Conservation (phyloP, 2,329 filamentous ascomycete species). For the Sclerotinia minor region DNA sequence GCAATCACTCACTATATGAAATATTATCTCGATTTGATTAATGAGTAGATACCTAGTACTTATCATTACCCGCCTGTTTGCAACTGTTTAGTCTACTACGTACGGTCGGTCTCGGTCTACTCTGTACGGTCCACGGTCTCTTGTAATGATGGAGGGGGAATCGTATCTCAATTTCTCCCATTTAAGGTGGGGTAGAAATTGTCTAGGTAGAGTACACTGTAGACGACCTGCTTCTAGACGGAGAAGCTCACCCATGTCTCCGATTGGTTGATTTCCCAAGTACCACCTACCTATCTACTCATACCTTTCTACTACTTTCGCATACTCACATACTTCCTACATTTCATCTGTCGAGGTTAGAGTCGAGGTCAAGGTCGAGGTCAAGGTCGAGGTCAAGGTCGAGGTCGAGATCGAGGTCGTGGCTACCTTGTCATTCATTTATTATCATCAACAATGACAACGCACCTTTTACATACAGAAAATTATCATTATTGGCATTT, state of each 20-base stretch:
- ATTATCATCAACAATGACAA: slow-evolving; percentile 14
- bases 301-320: background rate
- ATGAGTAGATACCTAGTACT: background rate
- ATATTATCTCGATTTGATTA: too few relatives aligned
- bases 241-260: background rate
- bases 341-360: background rate
- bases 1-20: too few relatives aligned
- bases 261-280: background rate
- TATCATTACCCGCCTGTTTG: too few relatives aligned
- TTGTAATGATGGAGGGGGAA: background rate
- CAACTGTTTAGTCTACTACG: too few relatives aligned
- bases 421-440: too few relatives aligned
- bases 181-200: background rate
- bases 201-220: background rate
- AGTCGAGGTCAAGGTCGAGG: background rate
- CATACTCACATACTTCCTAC: background rate
- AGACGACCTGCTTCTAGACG: background rate
- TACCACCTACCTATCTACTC: background rate
- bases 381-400: background rate
- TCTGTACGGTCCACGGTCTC: too few relatives aligned
- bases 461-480: slow-evolving; percentile 8
- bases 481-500: background rate
- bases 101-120: too few relatives aligned
- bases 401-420: background rate
- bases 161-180: background rate